Evolutionary conservation across 2,329 filamentous ascomycete genomes (phyloP).

Genomic region (Pyrenophora graminea): DNA sequence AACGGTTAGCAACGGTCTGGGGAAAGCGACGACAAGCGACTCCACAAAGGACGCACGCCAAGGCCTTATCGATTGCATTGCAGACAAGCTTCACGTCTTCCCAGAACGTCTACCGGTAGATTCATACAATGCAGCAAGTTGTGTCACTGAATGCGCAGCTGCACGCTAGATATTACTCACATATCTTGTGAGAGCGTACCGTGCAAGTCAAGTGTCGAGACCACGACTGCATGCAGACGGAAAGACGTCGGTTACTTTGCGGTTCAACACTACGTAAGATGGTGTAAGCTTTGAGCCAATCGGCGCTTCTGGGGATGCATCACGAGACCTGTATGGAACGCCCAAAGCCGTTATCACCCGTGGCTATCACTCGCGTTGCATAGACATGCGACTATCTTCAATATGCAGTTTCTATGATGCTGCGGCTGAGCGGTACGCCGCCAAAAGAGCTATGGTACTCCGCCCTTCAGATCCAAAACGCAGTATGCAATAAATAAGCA

Average conservation of each 20-base stretch:
- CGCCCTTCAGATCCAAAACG: conserved; percentile 19
- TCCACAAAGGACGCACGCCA: conserved; percentile 17
- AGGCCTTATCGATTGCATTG: conserved; percentile 3
- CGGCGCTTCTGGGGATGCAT: conserved; percentile 20
- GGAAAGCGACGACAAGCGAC: conserved; percentile 27
- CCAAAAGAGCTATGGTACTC: conserved; percentile 13
- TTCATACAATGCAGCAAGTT: not conserved
- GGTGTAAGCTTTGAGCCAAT: conserved; percentile 21
- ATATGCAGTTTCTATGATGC: conserved; percentile 2
- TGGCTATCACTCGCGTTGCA: conserved; percentile 29
- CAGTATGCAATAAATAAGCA: conserved; percentile 27
- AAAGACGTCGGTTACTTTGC: not conserved
- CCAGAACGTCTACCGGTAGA: not conserved
- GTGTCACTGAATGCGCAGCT: not conserved
- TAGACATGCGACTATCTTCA: conserved; percentile 12
- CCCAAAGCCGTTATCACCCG: conserved; percentile 37
- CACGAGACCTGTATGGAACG: conserved; percentile 4
- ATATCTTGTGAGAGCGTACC: not conserved
- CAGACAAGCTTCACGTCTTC: conserved; percentile 17
- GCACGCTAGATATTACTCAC: not conserved
- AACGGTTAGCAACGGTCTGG: conserved; percentile 42
- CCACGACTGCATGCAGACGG: not conserved
- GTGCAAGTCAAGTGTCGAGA: conserved; percentile 1
- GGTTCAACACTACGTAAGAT: conserved; percentile 27
- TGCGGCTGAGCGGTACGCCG: conserved; percentile 7